Percentiles rank a stretch among this genome's conserved stretches.
Conservation (phyloP, 2,329 filamentous ascomycete species). For the Pseudogymnoascus sp. region DNA sequence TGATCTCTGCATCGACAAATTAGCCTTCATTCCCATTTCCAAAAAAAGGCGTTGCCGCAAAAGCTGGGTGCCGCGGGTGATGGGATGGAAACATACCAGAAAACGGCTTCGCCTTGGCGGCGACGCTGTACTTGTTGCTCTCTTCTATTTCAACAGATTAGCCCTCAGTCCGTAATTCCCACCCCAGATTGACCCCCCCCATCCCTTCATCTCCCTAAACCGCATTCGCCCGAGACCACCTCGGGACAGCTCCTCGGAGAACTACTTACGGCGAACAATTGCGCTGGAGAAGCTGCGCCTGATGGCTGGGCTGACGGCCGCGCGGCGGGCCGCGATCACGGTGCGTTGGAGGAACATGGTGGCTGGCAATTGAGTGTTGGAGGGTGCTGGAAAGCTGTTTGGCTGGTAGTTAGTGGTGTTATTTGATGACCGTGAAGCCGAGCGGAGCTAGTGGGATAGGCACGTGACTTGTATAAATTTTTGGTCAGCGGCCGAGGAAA, state of each 20-base stretch:
- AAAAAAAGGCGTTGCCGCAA: background rate
- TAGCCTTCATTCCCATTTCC: background rate
- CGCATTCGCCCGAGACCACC: background rate
- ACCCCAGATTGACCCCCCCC: background rate
- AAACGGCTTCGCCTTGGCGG: background rate
- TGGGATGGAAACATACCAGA: background rate
- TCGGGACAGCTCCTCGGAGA: constrained; percentile 3
- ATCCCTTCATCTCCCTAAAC: background rate
- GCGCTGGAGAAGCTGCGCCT: constrained; percentile 53
- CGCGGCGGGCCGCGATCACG: constrained; percentile 52
- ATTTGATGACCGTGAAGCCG: constrained; percentile 7
- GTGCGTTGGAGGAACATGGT: constrained; percentile 58
- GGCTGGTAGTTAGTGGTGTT: constrained; percentile 3
- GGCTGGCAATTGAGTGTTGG: constrained; percentile 24
- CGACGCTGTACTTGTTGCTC: constrained; percentile 5
- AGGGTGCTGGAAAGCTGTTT: constrained; percentile 12
- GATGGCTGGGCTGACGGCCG: constrained; percentile 42
- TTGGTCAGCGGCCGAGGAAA: background rate
- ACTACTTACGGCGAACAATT: constrained; percentile 49
- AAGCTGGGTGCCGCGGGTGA: background rate
- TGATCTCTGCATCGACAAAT: constrained; percentile 56
- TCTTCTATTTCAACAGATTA: background rate
- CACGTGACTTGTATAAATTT: constrained; percentile 3
- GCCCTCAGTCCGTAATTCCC: background rate
- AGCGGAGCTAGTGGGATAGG: constrained; percentile 6